phyloP scores from a whole-genome alignment of 306 rosid genomes.

The Rubus parviflorus region DNA sequence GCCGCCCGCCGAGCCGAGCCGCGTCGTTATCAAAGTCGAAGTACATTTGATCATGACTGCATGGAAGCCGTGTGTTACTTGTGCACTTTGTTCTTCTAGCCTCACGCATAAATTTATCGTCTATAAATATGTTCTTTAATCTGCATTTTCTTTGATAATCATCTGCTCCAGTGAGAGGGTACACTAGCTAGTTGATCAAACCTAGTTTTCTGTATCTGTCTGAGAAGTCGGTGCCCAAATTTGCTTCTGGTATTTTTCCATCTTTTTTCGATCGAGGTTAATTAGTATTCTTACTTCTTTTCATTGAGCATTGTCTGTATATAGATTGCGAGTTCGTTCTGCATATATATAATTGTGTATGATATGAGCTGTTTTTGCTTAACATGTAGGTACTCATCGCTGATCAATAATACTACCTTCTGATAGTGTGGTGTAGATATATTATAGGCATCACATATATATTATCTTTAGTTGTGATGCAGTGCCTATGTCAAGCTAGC shows the following conservation, averaged over 20 bases:
- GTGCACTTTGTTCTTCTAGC: slow-evolving; percentile 12
- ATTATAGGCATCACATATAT: neutral
- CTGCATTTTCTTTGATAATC: slow-evolving; percentile 7
- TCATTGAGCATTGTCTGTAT: neutral
- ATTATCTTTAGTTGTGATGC: neutral
- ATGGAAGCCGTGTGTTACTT: slow-evolving; percentile 26
- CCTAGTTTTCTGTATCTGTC: slow-evolving; percentile 17
- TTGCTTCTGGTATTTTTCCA: neutral
- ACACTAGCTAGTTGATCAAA: neutral
- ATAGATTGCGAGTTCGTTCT: neutral
- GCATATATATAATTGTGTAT: neutral
- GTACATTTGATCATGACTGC: slow-evolving; percentile 30
- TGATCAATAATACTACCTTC: neutral
- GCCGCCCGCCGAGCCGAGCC: neutral
- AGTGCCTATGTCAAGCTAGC: neutral
- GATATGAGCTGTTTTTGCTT: neutral
- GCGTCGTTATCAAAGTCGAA: neutral
- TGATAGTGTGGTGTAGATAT: neutral
- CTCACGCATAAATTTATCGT: neutral
- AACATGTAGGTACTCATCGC: neutral
- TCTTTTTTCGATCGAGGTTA: slow-evolving; percentile 20
- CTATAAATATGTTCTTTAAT: neutral
- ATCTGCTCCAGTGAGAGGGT: slow-evolving; percentile 4
- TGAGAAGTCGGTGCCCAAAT: neutral
- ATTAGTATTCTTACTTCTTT: neutral